Evolutionary conservation across 306 rosid genomes (phyloP).

Genomic region (Quercus engelmannii): DNA sequence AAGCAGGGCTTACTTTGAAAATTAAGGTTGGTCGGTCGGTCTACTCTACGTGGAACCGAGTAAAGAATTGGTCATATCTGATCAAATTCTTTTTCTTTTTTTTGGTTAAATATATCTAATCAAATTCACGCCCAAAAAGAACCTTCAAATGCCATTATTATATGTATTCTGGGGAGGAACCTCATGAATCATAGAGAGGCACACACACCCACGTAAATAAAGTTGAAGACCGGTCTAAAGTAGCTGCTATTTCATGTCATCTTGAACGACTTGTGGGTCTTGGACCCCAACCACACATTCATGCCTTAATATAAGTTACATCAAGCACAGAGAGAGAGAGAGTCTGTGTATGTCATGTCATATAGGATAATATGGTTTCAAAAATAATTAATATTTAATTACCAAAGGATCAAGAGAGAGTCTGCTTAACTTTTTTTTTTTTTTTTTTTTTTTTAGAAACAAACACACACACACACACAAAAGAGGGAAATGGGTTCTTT

Average conservation of each 20-base stretch:
- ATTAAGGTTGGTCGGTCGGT: background rate
- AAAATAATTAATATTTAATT: no score
- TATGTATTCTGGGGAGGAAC: background rate
- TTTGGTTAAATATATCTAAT: no score
- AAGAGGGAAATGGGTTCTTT: no score
- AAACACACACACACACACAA: no score
- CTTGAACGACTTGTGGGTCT: background rate
- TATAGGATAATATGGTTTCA: background rate
- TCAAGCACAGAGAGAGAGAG: background rate
- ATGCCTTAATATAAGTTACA: background rate
- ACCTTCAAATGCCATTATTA: background rate
- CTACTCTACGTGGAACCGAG: background rate
- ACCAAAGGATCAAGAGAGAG: background rate
- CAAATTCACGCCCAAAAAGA: background rate
- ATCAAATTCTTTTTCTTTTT: background rate
- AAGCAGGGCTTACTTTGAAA: constrained; percentile 13
- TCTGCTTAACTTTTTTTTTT: no score
- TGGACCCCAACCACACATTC: background rate
- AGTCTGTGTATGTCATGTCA: background rate
- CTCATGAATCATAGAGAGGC: background rate
- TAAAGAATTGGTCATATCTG: background rate
- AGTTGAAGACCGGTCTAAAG: background rate
- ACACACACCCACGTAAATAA: background rate
- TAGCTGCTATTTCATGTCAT: constrained; percentile 1
- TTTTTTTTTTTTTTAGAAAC: no score